A percentile compares a stretch with the other conserved stretches of the same genome.
Evolutionary conservation across 2,329 filamentous ascomycete species (phyloP).

Genomic region (Aspergillus hiratsukae): DNA sequence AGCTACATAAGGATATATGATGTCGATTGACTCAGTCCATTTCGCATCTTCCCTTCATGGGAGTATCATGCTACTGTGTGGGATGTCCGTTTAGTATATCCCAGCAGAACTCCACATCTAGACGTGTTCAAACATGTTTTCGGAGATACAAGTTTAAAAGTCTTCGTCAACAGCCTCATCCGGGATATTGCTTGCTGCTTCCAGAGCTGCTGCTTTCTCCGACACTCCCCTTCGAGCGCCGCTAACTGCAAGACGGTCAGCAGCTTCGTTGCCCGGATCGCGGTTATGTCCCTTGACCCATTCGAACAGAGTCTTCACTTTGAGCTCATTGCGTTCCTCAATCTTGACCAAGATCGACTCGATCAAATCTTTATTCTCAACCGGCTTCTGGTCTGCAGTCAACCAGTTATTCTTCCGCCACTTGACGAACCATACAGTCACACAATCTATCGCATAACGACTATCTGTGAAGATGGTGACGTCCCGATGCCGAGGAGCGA

Average conservation of each 20-base stretch:
- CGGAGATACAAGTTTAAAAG: slow-evolving; percentile 7
- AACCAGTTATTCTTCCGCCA: slow-evolving; percentile 78
- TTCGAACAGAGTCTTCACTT: slow-evolving; percentile 64
- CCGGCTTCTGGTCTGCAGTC: slow-evolving; percentile 63
- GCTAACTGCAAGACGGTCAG: slow-evolving; percentile 70
- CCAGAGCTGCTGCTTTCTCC: slow-evolving; percentile 24
- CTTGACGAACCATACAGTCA: slow-evolving; percentile 73
- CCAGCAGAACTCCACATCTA: background rate
- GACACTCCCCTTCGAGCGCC: slow-evolving; percentile 50
- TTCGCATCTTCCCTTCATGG: background rate
- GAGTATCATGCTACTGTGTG: background rate
- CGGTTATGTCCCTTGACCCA: slow-evolving; percentile 87
- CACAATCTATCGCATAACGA: slow-evolving; percentile 84
- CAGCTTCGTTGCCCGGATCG: slow-evolving; percentile 70
- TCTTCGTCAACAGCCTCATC: slow-evolving; percentile 27
- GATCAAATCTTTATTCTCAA: slow-evolving; percentile 85
- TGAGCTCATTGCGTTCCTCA: slow-evolving; percentile 59
- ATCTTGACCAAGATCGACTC: slow-evolving; percentile 67
- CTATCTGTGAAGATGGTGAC: slow-evolving; percentile 84
- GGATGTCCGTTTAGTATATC: background rate
- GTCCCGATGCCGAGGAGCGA: slow-evolving; percentile 61
- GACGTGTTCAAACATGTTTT: background rate
- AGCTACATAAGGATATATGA: background rate
- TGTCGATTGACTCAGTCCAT: background rate
- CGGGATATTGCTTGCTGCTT: slow-evolving; percentile 18